Percentiles rank a stretch among this genome's conserved stretches.
These are phyloP conservation scores for Suhomyces choctaworum DNA, from an alignment of 1,139 yeast species.

Conservation along the genomic window DNA sequence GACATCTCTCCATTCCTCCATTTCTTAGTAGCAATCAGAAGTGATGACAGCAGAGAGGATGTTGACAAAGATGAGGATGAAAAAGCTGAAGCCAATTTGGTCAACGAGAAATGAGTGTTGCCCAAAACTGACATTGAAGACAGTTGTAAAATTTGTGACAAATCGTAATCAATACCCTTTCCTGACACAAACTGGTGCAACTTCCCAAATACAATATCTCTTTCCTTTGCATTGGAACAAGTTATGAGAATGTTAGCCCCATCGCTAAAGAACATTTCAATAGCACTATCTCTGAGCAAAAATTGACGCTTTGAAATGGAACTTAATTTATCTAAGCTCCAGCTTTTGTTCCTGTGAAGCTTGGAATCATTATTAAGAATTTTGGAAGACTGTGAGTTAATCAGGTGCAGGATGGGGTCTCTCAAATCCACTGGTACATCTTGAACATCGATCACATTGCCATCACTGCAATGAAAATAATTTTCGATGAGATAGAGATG, in stretches of 20 bases:
- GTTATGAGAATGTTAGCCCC: constrained; percentile 70
- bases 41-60: constrained; percentile 18
- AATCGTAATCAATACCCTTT: constrained; percentile 50
- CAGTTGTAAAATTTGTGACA: constrained; percentile 52
- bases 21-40: constrained; percentile 58
- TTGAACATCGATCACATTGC: constrained; percentile 65
- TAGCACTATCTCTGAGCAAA: constrained; percentile 71
- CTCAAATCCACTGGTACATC: constrained; percentile 62
- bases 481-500: constrained; percentile 69
- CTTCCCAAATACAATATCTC: constrained; percentile 57
- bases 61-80: constrained; percentile 18
- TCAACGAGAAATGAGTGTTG: constrained; percentile 22
- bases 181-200: constrained; percentile 50
- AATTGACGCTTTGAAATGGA: constrained; percentile 74
- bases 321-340: constrained; percentile 58
- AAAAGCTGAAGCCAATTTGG: constrained; percentile 41
- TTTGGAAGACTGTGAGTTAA: constrained; percentile 40
- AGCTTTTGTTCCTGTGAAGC: constrained; percentile 50
- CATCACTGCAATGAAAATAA: constrained; percentile 59
- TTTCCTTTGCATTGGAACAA: constrained; percentile 46
- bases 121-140: constrained; percentile 12
- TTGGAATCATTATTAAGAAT: constrained; percentile 22
- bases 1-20: constrained; percentile 80
- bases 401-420: constrained; percentile 66
- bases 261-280: constrained; percentile 72